These are phyloP conservation scores for Hydrangea macrophylla DNA, from an alignment of 148 eudicot genomes.

Conservation along the genomic window DNA sequence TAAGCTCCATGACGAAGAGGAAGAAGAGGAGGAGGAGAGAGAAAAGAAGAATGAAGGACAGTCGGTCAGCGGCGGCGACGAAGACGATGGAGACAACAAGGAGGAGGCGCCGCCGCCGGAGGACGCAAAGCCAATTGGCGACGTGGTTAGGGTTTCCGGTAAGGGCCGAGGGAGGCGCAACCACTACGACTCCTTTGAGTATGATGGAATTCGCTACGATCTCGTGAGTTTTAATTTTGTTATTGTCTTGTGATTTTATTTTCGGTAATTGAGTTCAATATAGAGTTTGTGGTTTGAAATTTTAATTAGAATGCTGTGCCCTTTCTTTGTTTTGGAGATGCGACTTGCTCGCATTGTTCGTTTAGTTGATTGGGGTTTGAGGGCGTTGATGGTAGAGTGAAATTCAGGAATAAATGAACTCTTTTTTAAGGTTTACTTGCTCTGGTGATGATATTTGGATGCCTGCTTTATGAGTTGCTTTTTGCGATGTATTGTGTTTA, in stretches of 20 bases:
- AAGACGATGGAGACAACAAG: constrained; percentile 28
- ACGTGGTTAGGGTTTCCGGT: constrained; percentile 60
- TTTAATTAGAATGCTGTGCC: no score
- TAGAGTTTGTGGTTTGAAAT: background rate
- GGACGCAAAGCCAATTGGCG: constrained; percentile 63
- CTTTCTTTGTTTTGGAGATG: no score
- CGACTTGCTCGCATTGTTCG: background rate
- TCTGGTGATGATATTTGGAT: background rate
- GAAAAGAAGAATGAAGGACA: background rate
- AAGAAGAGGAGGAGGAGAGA: constrained; percentile 3
- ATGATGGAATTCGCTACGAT: constrained; percentile 55
- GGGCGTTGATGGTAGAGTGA: background rate
- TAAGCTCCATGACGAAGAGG: constrained; percentile 1
- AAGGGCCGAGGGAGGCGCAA: constrained; percentile 49
- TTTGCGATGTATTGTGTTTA: no score
- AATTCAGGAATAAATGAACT: no score
- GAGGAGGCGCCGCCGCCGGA: constrained; percentile 43
- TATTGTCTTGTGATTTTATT: background rate
- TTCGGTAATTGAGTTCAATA: background rate
- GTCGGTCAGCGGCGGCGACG: constrained; percentile 13
- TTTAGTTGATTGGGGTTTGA: background rate
- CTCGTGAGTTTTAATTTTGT: constrained; percentile 32
- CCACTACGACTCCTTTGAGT: constrained; percentile 56
- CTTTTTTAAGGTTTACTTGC: background rate
- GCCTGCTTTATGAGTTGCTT: no score